Conservation (phyloP, 2,329 filamentous ascomycete species). For the Pestalotiopsis sp. region DNA sequence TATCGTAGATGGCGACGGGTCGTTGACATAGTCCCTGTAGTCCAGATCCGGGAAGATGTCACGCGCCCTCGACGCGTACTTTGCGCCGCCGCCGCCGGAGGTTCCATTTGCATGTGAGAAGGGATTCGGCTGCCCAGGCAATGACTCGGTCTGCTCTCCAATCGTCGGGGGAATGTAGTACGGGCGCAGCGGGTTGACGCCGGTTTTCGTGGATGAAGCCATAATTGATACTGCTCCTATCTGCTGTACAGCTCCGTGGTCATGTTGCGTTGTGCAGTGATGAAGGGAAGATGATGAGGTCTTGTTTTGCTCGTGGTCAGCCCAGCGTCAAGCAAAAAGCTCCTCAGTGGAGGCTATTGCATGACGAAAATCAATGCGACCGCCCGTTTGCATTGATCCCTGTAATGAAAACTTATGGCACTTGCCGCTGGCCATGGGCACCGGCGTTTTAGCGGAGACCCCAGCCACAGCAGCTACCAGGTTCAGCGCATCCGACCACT, state of each 20-base stretch:
- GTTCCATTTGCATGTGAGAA: constrained; percentile 46
- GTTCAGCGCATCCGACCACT: constrained; percentile 3
- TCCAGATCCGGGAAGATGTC: constrained; percentile 89
- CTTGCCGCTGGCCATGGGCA: neutral
- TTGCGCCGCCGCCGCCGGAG: constrained; percentile 27
- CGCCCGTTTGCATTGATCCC: constrained; percentile 6
- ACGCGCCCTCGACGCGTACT: constrained; percentile 69
- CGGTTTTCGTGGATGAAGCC: constrained; percentile 47
- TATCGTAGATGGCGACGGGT: constrained; percentile 73
- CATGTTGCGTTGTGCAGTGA: constrained; percentile 10
- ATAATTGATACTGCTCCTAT: constrained; percentile 32
- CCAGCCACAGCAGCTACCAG: neutral
- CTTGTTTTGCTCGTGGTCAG: neutral
- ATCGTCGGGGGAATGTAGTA: constrained; percentile 69
- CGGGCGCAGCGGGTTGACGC: constrained; percentile 60
- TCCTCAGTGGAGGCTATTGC: constrained; percentile 3
- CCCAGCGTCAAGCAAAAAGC: neutral
- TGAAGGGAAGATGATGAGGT: neutral
- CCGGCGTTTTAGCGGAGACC: neutral
- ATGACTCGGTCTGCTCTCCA: constrained; percentile 52
- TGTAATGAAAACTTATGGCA: neutral
- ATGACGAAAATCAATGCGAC: constrained; percentile 15
- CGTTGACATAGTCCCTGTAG: constrained; percentile 84
- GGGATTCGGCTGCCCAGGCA: constrained; percentile 41
- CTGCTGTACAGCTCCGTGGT: neutral